phyloP scores from a whole-genome alignment of 768 basidiomycete genomes.

The Leccinum disarticulatum region DNA sequence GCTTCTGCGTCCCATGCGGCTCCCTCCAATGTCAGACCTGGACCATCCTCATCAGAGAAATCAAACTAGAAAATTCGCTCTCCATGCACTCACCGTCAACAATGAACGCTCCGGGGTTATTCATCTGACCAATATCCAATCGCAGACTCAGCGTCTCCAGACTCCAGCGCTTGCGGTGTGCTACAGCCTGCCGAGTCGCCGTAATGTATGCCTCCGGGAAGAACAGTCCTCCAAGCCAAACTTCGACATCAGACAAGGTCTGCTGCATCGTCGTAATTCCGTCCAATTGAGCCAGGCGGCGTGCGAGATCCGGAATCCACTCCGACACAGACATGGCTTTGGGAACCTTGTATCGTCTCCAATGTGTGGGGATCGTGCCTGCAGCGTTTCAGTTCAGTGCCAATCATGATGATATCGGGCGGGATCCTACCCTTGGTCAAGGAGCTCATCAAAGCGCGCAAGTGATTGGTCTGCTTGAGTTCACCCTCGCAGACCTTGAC shows the following conservation, averaged over 20 bases:
- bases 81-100: conserved; percentile 71
- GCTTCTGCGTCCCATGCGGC: conserved; percentile 62
- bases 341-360: conserved; percentile 87
- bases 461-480: conserved; percentile 93
- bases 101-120: conserved; percentile 76
- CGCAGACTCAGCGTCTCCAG: conserved; percentile 82
- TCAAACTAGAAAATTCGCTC: neutral
- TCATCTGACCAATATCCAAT: conserved; percentile 80
- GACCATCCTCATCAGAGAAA: conserved; percentile 9
- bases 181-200: conserved; percentile 93
- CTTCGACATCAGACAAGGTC: conserved; percentile 66
- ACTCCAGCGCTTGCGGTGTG: conserved; percentile 90
- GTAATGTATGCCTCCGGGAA: conserved; percentile 97
- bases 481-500: conserved; percentile 82
- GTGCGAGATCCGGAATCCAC: conserved; percentile 82
- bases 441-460: conserved; percentile 86
- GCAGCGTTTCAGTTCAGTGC: conserved; percentile 13
- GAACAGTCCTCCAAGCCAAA: conserved; percentile 94
- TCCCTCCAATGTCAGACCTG: conserved; percentile 86
- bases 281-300: conserved; percentile 82
- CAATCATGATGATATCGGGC: neutral
- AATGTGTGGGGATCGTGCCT: conserved; percentile 89
- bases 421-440: conserved; percentile 74
- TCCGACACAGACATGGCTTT: conserved; percentile 78
- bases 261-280: conserved; percentile 53